phyloP scores from a whole-genome alignment of 176 grass and related monocot species.

The Lolium multiflorum region DNA sequence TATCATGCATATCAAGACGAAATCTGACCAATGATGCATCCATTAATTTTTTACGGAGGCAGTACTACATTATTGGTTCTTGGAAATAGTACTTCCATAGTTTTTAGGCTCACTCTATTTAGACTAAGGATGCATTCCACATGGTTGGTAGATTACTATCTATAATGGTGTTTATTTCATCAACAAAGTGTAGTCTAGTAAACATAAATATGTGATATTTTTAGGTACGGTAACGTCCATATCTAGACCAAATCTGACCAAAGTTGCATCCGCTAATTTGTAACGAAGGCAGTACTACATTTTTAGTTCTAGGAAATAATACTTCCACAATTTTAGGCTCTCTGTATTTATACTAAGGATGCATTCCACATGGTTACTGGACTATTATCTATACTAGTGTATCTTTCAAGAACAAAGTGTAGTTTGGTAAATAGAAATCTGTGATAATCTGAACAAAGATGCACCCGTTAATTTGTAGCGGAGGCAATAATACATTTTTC shows the following conservation, averaged over 20 bases:
- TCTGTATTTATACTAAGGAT: background rate
- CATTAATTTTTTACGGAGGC: too few relatives aligned
- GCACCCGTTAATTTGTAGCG: too few relatives aligned
- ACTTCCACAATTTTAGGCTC: background rate
- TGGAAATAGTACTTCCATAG: background rate
- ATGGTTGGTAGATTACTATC: background rate
- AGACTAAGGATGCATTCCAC: background rate
- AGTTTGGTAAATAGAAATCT: background rate
- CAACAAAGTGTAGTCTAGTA: background rate
- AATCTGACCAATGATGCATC: too few relatives aligned
- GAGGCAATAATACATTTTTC: too few relatives aligned
- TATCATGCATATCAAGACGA: too few relatives aligned
- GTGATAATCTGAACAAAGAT: too few relatives aligned
- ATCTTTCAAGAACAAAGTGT: background rate
- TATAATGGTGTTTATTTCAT: background rate
- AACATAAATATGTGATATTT: background rate
- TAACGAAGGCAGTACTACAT: background rate
- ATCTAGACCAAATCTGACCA: too few relatives aligned
- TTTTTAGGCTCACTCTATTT: background rate
- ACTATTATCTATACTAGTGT: background rate
- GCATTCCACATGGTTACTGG: background rate
- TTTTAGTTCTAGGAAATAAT: background rate
- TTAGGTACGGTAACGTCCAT: too few relatives aligned
- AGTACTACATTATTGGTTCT: background rate
- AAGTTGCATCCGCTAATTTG: too few relatives aligned